A percentile compares a stretch with the other conserved stretches of the same genome.
phyloP scores from a whole-genome alignment of 768 basidiomycete species.

The Mycena leptocephala region DNA sequence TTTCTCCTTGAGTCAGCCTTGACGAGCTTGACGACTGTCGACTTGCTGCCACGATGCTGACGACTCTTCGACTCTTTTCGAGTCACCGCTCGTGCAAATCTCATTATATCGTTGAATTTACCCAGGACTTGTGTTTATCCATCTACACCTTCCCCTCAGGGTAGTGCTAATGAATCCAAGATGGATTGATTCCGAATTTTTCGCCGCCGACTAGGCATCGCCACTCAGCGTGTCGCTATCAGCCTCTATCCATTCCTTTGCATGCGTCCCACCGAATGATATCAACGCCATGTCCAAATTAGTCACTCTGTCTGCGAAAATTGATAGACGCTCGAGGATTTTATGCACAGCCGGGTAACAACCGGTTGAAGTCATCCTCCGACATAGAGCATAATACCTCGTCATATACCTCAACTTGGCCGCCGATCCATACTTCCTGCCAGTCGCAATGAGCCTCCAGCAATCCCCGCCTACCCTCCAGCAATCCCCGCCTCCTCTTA shows the following conservation, averaged over 20 bases:
- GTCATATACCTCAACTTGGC: slow-evolving; percentile 2
- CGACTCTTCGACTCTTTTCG: background rate
- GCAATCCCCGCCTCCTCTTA: background rate
- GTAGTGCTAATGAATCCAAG: background rate
- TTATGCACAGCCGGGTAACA: slow-evolving; percentile 20
- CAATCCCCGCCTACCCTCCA: background rate
- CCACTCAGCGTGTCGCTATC: background rate
- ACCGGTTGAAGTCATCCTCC: slow-evolving; percentile 22
- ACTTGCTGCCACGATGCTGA: background rate
- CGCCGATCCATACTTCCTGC: background rate
- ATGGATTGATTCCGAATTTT: background rate
- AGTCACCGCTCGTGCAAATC: background rate
- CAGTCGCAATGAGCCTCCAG: background rate
- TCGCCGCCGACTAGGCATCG: background rate
- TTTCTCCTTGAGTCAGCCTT: background rate
- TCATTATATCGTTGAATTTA: background rate
- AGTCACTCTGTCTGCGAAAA: slow-evolving; percentile 18
- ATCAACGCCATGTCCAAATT: slow-evolving; percentile 15
- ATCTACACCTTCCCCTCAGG: too few relatives aligned
- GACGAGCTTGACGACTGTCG: background rate
- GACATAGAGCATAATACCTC: slow-evolving; percentile 10
- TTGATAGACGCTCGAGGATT: slow-evolving; percentile 16
- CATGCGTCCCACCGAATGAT: background rate
- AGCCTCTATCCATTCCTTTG: background rate
- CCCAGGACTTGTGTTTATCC: too few relatives aligned